These are phyloP conservation scores for Botryococcus braunii DNA, from an alignment of 163 green algal genomes.

Conservation along the genomic window DNA sequence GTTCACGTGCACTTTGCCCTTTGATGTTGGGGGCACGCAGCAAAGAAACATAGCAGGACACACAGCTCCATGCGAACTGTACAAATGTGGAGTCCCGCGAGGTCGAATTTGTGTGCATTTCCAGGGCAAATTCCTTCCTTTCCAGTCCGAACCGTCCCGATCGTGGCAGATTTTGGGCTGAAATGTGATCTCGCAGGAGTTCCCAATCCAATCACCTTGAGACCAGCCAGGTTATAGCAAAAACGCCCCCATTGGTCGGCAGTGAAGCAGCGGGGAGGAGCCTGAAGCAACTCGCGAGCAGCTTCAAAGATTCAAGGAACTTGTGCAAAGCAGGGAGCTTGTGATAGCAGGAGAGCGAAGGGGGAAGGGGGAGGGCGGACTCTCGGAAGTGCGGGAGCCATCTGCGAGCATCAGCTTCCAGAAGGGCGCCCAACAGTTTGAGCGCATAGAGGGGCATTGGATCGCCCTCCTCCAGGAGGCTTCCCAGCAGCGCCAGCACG, in stretches of 20 bases:
- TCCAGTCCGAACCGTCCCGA: too few relatives aligned
- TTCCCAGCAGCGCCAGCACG: constrained; percentile 65
- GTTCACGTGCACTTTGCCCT: too few relatives aligned
- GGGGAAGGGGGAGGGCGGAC: neutral
- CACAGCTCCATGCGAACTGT: too few relatives aligned
- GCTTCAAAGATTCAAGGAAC: too few relatives aligned
- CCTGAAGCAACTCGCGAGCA: neutral
- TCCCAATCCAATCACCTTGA: too few relatives aligned
- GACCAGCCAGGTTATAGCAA: neutral
- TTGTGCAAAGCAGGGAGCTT: neutral
- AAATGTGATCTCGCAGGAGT: too few relatives aligned
- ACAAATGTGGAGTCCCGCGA: too few relatives aligned
- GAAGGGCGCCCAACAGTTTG: constrained; percentile 65
- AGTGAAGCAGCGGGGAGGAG: neutral
- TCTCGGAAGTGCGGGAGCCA: neutral
- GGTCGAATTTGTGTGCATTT: too few relatives aligned
- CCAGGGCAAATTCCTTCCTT: too few relatives aligned
- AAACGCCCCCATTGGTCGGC: neutral
- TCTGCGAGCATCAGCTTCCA: constrained; percentile 41
- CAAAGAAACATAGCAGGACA: neutral
- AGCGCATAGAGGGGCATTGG: constrained; percentile 86
- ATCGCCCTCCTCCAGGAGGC: constrained; percentile 71
- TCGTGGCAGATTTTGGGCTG: too few relatives aligned
- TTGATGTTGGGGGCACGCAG: neutral
- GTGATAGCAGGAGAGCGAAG: neutral